phyloP scores from a whole-genome alignment of 2,329 filamentous ascomycete genomes.

The Ustulina deusta region DNA sequence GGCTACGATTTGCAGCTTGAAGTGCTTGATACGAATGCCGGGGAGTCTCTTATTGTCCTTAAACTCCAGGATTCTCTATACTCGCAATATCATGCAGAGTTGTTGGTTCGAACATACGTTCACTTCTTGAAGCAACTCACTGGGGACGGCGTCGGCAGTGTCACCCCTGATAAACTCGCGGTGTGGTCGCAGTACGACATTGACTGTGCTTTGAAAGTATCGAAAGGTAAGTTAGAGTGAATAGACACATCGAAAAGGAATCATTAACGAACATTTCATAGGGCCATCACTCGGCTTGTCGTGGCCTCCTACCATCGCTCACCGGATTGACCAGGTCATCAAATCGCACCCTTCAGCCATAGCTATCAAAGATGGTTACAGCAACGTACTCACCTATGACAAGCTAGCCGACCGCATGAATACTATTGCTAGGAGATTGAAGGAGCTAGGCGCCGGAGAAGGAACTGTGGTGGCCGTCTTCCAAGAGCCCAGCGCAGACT shows the following conservation, averaged over 20 bases:
- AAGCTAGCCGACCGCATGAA: not conserved
- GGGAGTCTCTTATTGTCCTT: constrained; percentile 9
- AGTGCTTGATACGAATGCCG: constrained; percentile 5
- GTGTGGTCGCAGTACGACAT: constrained; percentile 17
- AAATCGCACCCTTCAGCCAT: constrained; percentile 2
- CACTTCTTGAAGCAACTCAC: constrained; percentile 11
- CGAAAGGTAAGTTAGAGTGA: constrained; percentile 7
- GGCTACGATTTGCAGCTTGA: constrained; percentile 17
- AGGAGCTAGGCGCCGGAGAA: not conserved
- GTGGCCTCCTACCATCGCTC: constrained; percentile 12
- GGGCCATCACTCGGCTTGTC: not conserved
- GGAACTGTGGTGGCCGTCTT: constrained; percentile 54
- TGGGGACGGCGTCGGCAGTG: constrained; percentile 3
- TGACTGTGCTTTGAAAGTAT: constrained; percentile 8
- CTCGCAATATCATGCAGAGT: constrained; percentile 6
- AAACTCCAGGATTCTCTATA: constrained; percentile 14
- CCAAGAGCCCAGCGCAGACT: constrained; percentile 53
- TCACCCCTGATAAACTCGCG: constrained; percentile 4
- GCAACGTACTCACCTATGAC: constrained; percentile 6
- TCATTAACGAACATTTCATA: constrained; percentile 1
- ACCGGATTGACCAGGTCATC: constrained; percentile 13
- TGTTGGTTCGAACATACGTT: constrained; percentile 8
- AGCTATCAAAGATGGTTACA: constrained; percentile 5
- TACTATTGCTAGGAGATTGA: not conserved
- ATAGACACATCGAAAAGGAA: not conserved